Evolutionary conservation across 441 rosid species (phyloP).

Genomic region (Melastoma candidum): DNA sequence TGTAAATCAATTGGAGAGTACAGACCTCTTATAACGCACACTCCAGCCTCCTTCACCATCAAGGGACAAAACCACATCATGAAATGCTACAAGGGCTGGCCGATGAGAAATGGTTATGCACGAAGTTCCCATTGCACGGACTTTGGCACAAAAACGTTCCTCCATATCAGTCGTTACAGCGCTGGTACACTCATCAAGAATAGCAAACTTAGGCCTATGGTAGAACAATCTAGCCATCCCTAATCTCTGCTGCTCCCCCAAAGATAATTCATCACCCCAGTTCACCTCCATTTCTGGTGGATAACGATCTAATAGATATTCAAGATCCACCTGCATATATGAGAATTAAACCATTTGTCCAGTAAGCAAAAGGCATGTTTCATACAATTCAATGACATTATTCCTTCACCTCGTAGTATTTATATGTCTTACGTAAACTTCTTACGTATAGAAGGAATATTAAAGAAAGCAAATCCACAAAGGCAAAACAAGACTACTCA

Average conservation of each 20-base stretch:
- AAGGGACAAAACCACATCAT: slow-evolving; percentile 91
- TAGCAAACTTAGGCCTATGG: slow-evolving; percentile 99
- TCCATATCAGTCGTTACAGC: slow-evolving; percentile 99
- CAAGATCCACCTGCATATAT: slow-evolving; percentile 76
- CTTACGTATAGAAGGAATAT: too few relatives aligned
- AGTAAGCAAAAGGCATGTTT: not conserved
- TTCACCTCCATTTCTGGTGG: slow-evolving; percentile 83
- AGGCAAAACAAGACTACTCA: slow-evolving; percentile 16
- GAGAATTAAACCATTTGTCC: slow-evolving; percentile 6
- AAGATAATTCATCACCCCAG: slow-evolving; percentile 98
- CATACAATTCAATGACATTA: too few relatives aligned
- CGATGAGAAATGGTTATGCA: slow-evolving; percentile 99
- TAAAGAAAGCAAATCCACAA: not conserved
- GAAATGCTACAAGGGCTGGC: slow-evolving; percentile 97
- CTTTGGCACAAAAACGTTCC: slow-evolving; percentile 94
- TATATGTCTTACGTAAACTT: too few relatives aligned
- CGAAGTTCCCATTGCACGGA: slow-evolving; percentile 98
- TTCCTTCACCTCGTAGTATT: too few relatives aligned
- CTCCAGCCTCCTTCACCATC: slow-evolving; percentile 99
- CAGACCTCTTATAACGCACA: slow-evolving; percentile 77
- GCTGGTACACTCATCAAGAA: slow-evolving; percentile 99
- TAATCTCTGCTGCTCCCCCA: slow-evolving; percentile 98
- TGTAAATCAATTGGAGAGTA: slow-evolving; percentile 6
- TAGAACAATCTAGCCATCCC: slow-evolving; percentile 99
- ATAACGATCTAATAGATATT: slow-evolving; percentile 90